Evolutionary conservation across 176 grass and related monocot genomes (phyloP).

Genomic region (Avena eriantha): DNA sequence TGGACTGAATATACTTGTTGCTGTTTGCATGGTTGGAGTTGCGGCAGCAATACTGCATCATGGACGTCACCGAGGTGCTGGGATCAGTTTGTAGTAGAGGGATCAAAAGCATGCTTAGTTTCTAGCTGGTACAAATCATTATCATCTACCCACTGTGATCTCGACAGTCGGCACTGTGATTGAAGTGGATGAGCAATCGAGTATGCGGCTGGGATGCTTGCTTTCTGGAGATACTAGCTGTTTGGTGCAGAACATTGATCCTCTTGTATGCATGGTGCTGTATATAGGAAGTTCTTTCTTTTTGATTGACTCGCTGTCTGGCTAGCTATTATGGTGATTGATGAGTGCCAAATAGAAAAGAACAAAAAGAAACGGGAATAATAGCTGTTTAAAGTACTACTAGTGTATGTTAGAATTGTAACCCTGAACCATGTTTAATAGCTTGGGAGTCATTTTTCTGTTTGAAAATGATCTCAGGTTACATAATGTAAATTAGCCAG

Average conservation of each 20-base stretch:
- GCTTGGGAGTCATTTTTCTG: neutral
- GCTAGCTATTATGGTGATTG: constrained; percentile 28
- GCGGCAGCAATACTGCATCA: constrained; percentile 47
- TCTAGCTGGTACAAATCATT: constrained; percentile 30
- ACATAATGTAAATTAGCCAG: constrained; percentile 9
- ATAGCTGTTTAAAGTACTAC: neutral
- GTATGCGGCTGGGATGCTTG: constrained; percentile 3
- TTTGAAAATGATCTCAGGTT: neutral
- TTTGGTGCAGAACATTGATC: constrained; percentile 33
- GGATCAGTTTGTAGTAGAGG: constrained; percentile 27
- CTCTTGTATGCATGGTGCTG: constrained; percentile 32
- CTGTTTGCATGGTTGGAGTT: constrained; percentile 50
- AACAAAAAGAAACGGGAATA: neutral
- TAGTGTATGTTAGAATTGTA: constrained; percentile 35
- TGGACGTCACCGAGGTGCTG: constrained; percentile 18
- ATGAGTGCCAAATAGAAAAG: neutral
- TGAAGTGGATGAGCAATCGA: constrained; percentile 7
- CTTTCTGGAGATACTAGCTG: neutral
- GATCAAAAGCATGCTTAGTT: constrained; percentile 7
- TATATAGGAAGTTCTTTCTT: constrained; percentile 42
- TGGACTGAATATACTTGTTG: constrained; percentile 42
- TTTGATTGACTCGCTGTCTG: neutral
- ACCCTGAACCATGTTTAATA: constrained; percentile 6
- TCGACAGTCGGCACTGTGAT: constrained; percentile 31
- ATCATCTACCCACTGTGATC: constrained; percentile 6